phyloP scores from a whole-genome alignment of 202 grass and related monocot genomes.

The Schoenoplectus triqueter region DNA sequence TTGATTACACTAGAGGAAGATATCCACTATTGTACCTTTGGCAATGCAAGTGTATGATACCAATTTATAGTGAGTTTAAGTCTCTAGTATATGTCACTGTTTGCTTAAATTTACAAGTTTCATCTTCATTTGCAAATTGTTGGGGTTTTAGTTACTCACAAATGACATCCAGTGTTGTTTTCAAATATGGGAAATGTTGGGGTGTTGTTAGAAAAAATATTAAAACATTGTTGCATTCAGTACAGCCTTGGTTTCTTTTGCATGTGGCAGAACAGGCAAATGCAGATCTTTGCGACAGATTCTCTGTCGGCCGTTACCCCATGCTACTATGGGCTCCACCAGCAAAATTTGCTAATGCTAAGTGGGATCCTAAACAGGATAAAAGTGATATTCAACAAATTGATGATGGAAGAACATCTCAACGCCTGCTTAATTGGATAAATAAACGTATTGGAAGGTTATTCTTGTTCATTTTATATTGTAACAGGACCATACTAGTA shows the following conservation, averaged over 20 bases:
- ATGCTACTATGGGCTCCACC: slow-evolving; percentile 88
- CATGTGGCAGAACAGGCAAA: slow-evolving; percentile 91
- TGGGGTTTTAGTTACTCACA: slow-evolving; percentile 23
- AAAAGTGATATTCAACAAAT: slow-evolving; percentile 78
- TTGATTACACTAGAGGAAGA: background rate
- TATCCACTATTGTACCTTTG: background rate
- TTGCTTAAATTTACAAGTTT: background rate
- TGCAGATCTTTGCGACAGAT: slow-evolving; percentile 74
- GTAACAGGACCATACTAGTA: background rate
- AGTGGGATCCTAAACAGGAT: slow-evolving; percentile 84
- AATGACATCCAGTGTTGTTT: background rate
- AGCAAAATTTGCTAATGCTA: slow-evolving; percentile 56
- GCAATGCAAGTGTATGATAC: background rate
- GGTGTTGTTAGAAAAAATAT: slow-evolving; percentile 3
- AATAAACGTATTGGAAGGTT: slow-evolving; percentile 84
- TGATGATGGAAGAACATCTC: slow-evolving; percentile 89
- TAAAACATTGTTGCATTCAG: background rate
- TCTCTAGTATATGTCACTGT: background rate
- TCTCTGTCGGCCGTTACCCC: slow-evolving; percentile 84
- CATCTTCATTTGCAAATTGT: background rate
- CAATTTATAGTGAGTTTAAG: background rate
- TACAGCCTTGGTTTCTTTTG: slow-evolving; percentile 42
- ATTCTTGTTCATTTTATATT: slow-evolving; percentile 42
- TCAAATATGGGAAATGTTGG: slow-evolving; percentile 19
- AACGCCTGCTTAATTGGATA: slow-evolving; percentile 87